Evolutionary conservation across 208 protist genomes (phyloP).

Genomic region (Leptomonas seymouri): DNA sequence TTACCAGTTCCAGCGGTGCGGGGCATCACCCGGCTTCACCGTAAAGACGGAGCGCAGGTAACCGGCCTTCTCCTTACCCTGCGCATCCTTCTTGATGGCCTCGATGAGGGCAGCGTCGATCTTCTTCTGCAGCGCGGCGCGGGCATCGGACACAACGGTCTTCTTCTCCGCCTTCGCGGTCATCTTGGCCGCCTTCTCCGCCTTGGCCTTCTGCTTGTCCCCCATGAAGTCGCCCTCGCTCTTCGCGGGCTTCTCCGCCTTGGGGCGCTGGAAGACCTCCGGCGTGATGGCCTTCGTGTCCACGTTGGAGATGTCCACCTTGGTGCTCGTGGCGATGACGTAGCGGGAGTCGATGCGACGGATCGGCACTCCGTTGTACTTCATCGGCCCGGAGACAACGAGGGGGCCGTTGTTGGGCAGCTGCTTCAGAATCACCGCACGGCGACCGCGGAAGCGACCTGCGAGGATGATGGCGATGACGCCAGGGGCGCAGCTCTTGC

Average conservation of each 20-base stretch:
- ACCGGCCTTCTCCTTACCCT: constrained; percentile 78
- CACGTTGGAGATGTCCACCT: constrained; percentile 93
- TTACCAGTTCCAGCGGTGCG: constrained; percentile 90
- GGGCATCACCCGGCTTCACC: constrained; percentile 78
- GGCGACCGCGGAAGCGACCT: constrained; percentile 96
- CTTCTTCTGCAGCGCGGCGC: constrained; percentile 82
- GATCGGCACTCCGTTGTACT: constrained; percentile 98
- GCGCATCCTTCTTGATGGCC: constrained; percentile 76
- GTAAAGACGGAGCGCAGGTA: constrained; percentile 90
- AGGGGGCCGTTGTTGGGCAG: constrained; percentile 94
- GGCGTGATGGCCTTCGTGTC: constrained; percentile 79
- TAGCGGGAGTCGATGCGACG: constrained; percentile 97
- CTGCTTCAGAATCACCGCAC: constrained; percentile 99
- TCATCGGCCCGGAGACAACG: constrained; percentile 96
- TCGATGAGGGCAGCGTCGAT: constrained; percentile 76
- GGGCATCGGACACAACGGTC: constrained; percentile 70
- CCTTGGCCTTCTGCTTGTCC: constrained; percentile 79
- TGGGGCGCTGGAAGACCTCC: constrained; percentile 72
- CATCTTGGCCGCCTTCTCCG: constrained; percentile 80
- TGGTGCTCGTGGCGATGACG: constrained; percentile 98
- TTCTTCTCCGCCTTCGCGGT: constrained; percentile 67
- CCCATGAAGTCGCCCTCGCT: constrained; percentile 89
- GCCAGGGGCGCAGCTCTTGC: constrained; percentile 63
- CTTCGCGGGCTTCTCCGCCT: constrained; percentile 82
- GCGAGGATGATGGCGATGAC: constrained; percentile 91